These are phyloP conservation scores for Pythium pyrilobum DNA, from an alignment of 352 stramenopile genomes.

Conservation along the genomic window DNA sequence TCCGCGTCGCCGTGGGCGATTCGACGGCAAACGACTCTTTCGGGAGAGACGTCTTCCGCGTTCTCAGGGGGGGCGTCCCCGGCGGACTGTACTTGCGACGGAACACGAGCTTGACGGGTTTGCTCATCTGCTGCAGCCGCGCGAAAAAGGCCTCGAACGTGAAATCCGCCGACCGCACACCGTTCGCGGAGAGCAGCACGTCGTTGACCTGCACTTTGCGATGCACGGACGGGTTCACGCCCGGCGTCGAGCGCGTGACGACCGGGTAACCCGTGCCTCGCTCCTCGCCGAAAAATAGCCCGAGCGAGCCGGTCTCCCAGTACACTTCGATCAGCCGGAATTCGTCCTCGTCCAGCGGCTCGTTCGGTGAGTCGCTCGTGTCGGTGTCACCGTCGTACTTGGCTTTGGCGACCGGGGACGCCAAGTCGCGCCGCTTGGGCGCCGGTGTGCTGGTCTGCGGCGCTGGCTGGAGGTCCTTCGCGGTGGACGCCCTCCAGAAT, in stretches of 20 bases:
- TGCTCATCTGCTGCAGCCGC: constrained; percentile 79
- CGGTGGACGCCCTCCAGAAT: constrained; percentile 49
- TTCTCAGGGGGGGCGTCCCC: constrained; percentile 9
- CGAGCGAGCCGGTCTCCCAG: constrained; percentile 75
- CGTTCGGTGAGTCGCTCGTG: constrained; percentile 10
- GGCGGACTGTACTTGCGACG: constrained; percentile 19
- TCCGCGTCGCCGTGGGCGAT: not conserved
- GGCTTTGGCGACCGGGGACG: constrained; percentile 11
- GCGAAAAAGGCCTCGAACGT: constrained; percentile 82
- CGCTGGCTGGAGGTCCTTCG: constrained; percentile 27
- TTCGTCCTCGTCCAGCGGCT: constrained; percentile 16
- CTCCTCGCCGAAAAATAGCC: constrained; percentile 84
- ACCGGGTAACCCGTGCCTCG: constrained; percentile 59
- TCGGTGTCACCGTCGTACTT: constrained; percentile 19
- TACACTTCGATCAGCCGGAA: constrained; percentile 63
- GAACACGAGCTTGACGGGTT: constrained; percentile 76
- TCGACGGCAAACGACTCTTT: not conserved
- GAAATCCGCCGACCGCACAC: constrained; percentile 59
- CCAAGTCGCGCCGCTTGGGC: constrained; percentile 5
- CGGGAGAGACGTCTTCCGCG: constrained; percentile 9
- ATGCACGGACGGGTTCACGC: constrained; percentile 62
- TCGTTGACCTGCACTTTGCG: constrained; percentile 70
- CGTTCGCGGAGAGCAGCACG: constrained; percentile 74
- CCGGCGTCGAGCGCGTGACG: constrained; percentile 68
- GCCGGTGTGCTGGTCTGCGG: not conserved